Conservation (phyloP, 2,329 filamentous ascomycete species). For the Dactylellina parvicollis region DNA sequence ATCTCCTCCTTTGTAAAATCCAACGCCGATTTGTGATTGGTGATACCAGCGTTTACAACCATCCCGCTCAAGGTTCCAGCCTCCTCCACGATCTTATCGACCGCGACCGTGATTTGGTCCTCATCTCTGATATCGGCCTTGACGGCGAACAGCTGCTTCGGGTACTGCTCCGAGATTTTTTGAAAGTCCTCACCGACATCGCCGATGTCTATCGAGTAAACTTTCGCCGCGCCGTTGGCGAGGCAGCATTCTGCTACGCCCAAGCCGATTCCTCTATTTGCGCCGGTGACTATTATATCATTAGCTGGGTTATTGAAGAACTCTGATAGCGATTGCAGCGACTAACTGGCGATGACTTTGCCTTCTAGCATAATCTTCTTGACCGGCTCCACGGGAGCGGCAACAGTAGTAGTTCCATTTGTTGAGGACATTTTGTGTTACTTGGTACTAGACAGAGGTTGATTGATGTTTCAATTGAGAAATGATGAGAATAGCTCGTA, state of each 20-base stretch:
- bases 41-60: conserved; percentile 63
- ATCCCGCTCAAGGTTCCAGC: conserved; percentile 63
- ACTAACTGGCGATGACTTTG: conserved; percentile 61
- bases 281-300: conserved; percentile 61
- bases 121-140: conserved; percentile 65
- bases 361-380: conserved; percentile 58
- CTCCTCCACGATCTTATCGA: conserved; percentile 62
- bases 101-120: conserved; percentile 61
- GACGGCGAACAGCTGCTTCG: conserved; percentile 63
- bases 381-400: conserved; percentile 52
- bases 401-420: neutral
- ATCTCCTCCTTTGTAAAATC: conserved; percentile 62
- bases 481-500: neutral
- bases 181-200: conserved; percentile 60
- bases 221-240: conserved; percentile 62
- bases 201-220: conserved; percentile 63
- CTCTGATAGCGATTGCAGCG: neutral
- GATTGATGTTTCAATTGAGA: neutral
- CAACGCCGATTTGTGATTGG: conserved; percentile 64
- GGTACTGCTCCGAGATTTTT: conserved; percentile 62
- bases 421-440: conserved; percentile 34
- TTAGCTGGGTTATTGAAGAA: neutral
- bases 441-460: neutral
- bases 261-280: conserved; percentile 64
- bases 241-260: conserved; percentile 65